phyloP scores from a whole-genome alignment of 2,329 filamentous ascomycete genomes.

The Falciphora oryzae region DNA sequence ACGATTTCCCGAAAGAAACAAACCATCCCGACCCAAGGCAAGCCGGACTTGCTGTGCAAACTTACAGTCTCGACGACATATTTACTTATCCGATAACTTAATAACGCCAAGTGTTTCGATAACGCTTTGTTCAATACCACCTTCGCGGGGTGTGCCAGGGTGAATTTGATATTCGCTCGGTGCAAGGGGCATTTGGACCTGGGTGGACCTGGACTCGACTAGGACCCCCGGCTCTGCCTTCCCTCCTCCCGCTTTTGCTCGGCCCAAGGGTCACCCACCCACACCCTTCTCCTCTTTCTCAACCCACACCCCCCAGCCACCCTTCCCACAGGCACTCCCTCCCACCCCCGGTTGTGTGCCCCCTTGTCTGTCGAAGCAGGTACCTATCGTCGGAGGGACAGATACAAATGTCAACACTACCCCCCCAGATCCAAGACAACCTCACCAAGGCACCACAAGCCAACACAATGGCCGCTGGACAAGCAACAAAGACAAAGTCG shows the following conservation, averaged over 20 bases:
- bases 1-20: conserved; percentile 2
- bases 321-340: conserved; percentile 18
- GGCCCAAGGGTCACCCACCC: conserved; percentile 24
- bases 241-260: conserved; percentile 36
- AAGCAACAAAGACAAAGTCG: conserved; percentile 43
- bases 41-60: conserved; percentile 51
- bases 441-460: conserved; percentile 43
- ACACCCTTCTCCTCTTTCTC: conserved; percentile 11
- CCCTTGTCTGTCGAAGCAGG: conserved; percentile 32
- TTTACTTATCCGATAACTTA: conserved; percentile 20
- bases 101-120: conserved; percentile 12
- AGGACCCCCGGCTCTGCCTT: conserved; percentile 24
- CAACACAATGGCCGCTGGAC: conserved; percentile 55
- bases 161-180: conserved; percentile 27
- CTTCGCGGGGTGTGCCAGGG: conserved; percentile 10
- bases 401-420: conserved; percentile 61
- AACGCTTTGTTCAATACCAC: no score
- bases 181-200: conserved; percentile 23
- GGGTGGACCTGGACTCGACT: conserved; percentile 27
- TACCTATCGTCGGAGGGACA: conserved; percentile 30
- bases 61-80: conserved; percentile 9
- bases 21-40: conserved; percentile 27
- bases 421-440: conserved; percentile 53
- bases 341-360: conserved; percentile 17
- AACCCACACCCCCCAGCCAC: conserved; percentile 17